These are phyloP conservation scores for Pythium sp. DNA, from an alignment of 352 stramenopile genomes.

Conservation along the genomic window DNA sequence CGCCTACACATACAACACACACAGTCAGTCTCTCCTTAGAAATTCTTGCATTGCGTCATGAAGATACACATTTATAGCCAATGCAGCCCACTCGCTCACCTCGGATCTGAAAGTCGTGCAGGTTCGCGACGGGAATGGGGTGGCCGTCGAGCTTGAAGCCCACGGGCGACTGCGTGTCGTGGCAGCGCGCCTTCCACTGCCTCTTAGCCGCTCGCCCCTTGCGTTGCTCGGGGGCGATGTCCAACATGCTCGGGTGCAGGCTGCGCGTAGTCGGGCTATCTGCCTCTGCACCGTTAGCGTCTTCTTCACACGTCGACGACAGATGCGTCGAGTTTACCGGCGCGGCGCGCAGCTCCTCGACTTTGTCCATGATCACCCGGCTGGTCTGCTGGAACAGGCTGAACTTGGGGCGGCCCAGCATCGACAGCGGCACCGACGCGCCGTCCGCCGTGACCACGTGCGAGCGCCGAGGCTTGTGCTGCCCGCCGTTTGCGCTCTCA, in stretches of 20 bases:
- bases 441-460: constrained; percentile 16
- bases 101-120: constrained; percentile 68
- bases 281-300: constrained; percentile 15
- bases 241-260: constrained; percentile 67
- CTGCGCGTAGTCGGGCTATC: constrained; percentile 48
- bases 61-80: no score
- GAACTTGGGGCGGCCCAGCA: constrained; percentile 85
- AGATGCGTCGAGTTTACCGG: constrained; percentile 4
- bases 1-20: constrained; percentile 17
- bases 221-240: constrained; percentile 29
- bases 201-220: constrained; percentile 20
- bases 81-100: constrained; percentile 11
- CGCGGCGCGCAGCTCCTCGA: constrained; percentile 41
- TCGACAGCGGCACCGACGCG: constrained; percentile 34
- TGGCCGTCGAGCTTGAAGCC: constrained; percentile 66
- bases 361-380: constrained; percentile 60
- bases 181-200: constrained; percentile 53
- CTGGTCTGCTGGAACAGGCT: constrained; percentile 85
- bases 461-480: not conserved
- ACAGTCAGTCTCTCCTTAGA: no score
- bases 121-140: constrained; percentile 48
- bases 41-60: no score
- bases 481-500: not conserved
- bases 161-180: constrained; percentile 71
- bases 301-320: constrained; percentile 8